These are phyloP conservation scores for Pleurotus citrinopileatus DNA, from an alignment of 768 basidiomycete species.

Conservation along the genomic window DNA sequence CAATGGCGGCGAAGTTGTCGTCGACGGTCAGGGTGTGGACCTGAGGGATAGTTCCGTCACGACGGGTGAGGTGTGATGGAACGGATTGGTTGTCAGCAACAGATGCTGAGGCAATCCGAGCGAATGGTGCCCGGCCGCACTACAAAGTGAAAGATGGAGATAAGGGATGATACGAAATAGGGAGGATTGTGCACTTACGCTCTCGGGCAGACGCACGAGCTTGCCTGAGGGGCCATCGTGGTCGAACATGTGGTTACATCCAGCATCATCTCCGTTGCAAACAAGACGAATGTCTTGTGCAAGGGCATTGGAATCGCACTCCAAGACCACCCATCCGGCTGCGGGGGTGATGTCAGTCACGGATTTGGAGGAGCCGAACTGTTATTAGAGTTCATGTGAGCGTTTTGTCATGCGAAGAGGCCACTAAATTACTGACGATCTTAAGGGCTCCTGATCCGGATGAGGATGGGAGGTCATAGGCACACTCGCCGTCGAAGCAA, in stretches of 20 bases:
- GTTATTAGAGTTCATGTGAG: too few species aligned
- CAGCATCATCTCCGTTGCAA: constrained; percentile 15
- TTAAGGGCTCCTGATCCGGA: constrained; percentile 3
- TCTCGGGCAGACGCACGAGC: constrained; percentile 50
- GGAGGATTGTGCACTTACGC: constrained; percentile 29
- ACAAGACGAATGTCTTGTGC: constrained; percentile 10
- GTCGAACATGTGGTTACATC: constrained; percentile 39
- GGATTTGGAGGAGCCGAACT: constrained; percentile 8
- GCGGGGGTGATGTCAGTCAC: constrained; percentile 8
- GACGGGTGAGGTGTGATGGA: constrained; percentile 22
- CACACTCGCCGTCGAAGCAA: constrained; percentile 8
- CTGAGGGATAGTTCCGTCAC: constrained; percentile 21
- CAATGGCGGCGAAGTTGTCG: constrained; percentile 28
- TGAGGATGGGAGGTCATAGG: constrained; percentile 1
- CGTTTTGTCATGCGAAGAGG: too few species aligned
- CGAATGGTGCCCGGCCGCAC: constrained; percentile 19
- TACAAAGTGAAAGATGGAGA: neutral
- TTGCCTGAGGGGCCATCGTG: constrained; percentile 41
- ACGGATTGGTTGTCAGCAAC: constrained; percentile 34
- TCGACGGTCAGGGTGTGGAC: constrained; percentile 33
- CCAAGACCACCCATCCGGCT: constrained; percentile 7
- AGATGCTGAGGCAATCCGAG: constrained; percentile 30
- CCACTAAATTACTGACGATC: constrained; percentile 8
- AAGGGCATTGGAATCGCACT: constrained; percentile 7
- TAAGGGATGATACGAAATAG: neutral